A percentile compares a stretch with the other conserved stretches of the same genome.
Conservation (phyloP, 495 filamentous ascomycete species). For the Astrothelium subdiscretum region DNA sequence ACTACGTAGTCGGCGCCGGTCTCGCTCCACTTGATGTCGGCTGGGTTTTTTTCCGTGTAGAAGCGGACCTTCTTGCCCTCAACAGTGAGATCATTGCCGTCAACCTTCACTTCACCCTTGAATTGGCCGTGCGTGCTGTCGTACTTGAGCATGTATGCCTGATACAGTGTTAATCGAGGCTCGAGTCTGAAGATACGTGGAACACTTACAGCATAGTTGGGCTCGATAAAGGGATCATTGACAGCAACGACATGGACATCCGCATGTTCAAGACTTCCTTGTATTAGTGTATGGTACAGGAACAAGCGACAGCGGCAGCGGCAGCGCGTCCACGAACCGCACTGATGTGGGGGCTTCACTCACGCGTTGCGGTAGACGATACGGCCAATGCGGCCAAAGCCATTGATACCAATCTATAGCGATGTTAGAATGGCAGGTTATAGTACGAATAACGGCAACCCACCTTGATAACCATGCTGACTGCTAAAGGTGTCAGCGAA, state of each 20-base stretch:
- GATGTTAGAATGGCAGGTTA: not conserved
- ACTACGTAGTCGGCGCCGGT: conserved; percentile 89
- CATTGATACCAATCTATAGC: conserved; percentile 88
- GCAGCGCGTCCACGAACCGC: not conserved
- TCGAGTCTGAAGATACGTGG: not conserved
- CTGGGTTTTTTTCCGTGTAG: conserved; percentile 86
- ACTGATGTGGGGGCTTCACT: conserved; percentile 25
- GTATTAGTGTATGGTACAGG: conserved; percentile 9
- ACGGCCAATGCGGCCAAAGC: conserved; percentile 97
- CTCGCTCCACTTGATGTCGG: conserved; percentile 80
- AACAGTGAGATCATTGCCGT: conserved; percentile 66
- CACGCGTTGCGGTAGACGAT: conserved; percentile 86
- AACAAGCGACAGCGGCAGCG: too few relatives aligned
- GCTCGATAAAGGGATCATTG: conserved; percentile 99
- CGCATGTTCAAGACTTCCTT: conserved; percentile 62
- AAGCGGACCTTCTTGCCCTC: conserved; percentile 96
- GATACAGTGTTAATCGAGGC: conserved; percentile 12
- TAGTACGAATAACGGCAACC: not conserved
- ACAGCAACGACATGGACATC: conserved; percentile 87
- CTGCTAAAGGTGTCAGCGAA: not conserved
- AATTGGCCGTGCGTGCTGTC: conserved; percentile 94
- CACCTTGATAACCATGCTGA: conserved; percentile 6
- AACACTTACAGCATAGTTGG: conserved; percentile 83
- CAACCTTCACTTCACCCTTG: conserved; percentile 75
- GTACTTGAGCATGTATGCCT: conserved; percentile 99